These are phyloP conservation scores for Colletotrichum spaethianum DNA, from an alignment of 2,329 filamentous ascomycete genomes.

Conservation along the genomic window DNA sequence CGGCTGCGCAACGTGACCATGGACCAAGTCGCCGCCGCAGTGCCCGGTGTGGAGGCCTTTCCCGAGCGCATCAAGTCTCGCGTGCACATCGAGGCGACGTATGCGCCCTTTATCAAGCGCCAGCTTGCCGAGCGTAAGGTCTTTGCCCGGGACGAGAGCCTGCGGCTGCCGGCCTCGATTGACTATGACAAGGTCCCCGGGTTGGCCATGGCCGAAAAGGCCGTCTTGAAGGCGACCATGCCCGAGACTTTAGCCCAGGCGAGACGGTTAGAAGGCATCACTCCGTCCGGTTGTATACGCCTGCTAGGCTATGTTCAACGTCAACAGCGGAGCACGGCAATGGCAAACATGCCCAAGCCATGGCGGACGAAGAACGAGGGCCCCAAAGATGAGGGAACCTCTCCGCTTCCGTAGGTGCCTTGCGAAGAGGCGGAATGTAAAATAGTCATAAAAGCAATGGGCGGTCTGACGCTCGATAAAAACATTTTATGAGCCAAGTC, in stretches of 20 bases:
- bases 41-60: constrained; percentile 72
- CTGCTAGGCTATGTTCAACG: constrained; percentile 74
- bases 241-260: constrained; percentile 94
- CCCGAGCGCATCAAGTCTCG: constrained; percentile 73
- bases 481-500: background rate
- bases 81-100: constrained; percentile 85
- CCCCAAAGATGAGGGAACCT: background rate
- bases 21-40: constrained; percentile 67
- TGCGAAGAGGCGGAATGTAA: background rate
- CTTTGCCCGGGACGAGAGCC: constrained; percentile 82
- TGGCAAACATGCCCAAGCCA: background rate
- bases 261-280: constrained; percentile 85
- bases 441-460: background rate
- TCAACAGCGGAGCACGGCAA: constrained; percentile 27
- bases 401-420: background rate
- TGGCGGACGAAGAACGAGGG: background rate
- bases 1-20: constrained; percentile 74
- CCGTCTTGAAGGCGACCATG: constrained; percentile 76
- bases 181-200: constrained; percentile 83
- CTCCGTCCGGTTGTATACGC: constrained; percentile 71
- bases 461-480: background rate
- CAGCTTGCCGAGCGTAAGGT: constrained; percentile 77
- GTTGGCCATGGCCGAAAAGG: constrained; percentile 84
- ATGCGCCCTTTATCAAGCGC: constrained; percentile 86
- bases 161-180: constrained; percentile 80